Evolutionary conservation across 2,329 filamentous ascomycete genomes (phyloP), one percentile per base, ranked within the genome.

Genomic region (Trichoderma polysporum): DNA sequence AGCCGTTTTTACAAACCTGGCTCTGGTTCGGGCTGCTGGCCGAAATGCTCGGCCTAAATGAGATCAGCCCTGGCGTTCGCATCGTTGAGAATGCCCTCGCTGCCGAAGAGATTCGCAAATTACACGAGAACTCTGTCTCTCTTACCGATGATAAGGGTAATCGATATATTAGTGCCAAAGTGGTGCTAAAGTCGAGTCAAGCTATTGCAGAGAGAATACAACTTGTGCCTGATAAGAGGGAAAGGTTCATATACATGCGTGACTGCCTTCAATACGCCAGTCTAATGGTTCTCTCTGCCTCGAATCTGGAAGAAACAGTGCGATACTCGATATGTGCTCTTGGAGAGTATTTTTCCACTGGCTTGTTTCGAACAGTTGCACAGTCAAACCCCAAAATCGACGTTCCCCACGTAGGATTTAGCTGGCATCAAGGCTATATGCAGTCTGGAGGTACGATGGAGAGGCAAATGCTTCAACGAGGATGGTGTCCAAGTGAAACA

Each of bases 401-500:
- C 17, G 56, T 73, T 3, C 69, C 70, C 3, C 5, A 67, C 4
- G 29, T 70, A 15, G 54, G 69, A 2, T 68, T 69, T 58, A 69
- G 63, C 67, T 74, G 72, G 70, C 54, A 65, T 54, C 63, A 67
- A 12, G 53, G 69, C 22, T 73, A 72, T 37, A 47, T 74, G 2
- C 47, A 39, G 0, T 54, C 49, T 0, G 70, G 71, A 5, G 66
- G 72, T 2, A 53, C 59, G 4, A 66, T 75, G 1, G 72, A 75
- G 59, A 50, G 27, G 9, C 69, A 68, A 25, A 77, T 78, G 76
- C 66, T 73, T 19, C 47, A 62, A 6, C 53, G 67, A 31, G 76
- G 76, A 1, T 78, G 76, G 76, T 78, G 76, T 58, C 70, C 68
- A 1, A 77, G 76, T 47, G 76, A 77, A 66, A 70, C 77, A 17